These are phyloP conservation scores for Xylaria scruposa DNA, from an alignment of 495 filamentous ascomycete genomes.

Conservation along the genomic window DNA sequence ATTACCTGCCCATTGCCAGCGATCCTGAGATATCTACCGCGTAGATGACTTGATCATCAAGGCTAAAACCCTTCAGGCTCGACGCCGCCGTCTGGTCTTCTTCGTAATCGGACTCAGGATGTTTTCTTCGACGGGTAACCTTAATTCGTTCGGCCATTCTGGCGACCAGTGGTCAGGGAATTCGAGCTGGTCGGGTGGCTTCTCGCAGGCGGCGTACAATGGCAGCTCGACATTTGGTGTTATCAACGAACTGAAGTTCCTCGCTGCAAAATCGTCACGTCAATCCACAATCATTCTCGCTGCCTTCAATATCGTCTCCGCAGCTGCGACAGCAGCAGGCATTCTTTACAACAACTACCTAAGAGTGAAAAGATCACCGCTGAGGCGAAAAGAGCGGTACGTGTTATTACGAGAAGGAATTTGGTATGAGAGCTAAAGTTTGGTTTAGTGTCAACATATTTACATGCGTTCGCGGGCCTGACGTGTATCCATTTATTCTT, in stretches of 20 bases:
- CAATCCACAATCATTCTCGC: constrained; percentile 57
- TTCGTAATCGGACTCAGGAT: constrained; percentile 43
- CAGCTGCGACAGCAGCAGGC: constrained; percentile 52
- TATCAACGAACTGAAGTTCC: constrained; percentile 51
- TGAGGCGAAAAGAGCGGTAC: constrained; percentile 30
- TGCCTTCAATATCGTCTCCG: constrained; percentile 55
- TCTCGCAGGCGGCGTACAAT: constrained; percentile 45
- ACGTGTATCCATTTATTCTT: constrained; percentile 54
- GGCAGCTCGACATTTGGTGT: constrained; percentile 43
- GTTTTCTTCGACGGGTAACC: constrained; percentile 32
- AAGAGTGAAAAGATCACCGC: constrained; percentile 39
- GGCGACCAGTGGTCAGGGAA: constrained; percentile 49
- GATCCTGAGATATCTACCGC: constrained; percentile 41
- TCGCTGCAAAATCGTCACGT: constrained; percentile 53
- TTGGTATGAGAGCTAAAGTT: constrained; percentile 8
- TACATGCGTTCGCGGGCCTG: constrained; percentile 47
- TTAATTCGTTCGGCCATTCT: constrained; percentile 38
- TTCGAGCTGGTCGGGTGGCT: constrained; percentile 42
- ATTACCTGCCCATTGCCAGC: constrained; percentile 40
- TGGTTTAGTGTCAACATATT: constrained; percentile 39
- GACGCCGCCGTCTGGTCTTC: constrained; percentile 52
- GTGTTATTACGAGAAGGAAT: constrained; percentile 1
- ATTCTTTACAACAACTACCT: constrained; percentile 53
- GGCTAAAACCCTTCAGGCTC: constrained; percentile 48
- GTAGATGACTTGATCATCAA: constrained; percentile 58